A percentile compares a stretch with the other conserved stretches of the same genome.
phyloP scores from a whole-genome alignment of 2,329 filamentous ascomycete genomes.

The Corniculantispora saksenae region DNA sequence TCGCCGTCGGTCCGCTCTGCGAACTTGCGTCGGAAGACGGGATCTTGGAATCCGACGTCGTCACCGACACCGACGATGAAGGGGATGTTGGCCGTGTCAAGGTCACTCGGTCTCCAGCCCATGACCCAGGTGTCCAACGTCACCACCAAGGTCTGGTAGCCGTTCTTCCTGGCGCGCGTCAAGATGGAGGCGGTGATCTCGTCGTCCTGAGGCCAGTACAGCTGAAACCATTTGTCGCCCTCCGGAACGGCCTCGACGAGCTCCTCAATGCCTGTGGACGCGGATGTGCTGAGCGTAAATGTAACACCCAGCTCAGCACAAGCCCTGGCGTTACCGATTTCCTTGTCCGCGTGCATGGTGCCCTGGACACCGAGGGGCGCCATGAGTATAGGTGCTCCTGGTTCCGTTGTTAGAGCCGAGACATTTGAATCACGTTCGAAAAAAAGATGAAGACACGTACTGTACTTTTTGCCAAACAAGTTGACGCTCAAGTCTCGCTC shows the following conservation, averaged over 20 bases:
- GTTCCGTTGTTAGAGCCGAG: not conserved
- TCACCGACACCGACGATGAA: conserved; percentile 62
- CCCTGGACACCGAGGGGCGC: conserved; percentile 70
- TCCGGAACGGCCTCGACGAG: conserved; percentile 59
- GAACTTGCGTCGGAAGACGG: conserved; percentile 62
- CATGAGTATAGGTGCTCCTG: conserved; percentile 57
- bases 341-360: conserved; percentile 66
- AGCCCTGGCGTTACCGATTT: conserved; percentile 63
- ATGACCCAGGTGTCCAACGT: conserved; percentile 72
- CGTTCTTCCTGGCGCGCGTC: conserved; percentile 58
- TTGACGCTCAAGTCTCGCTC: conserved; percentile 51
- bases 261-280: conserved; percentile 64
- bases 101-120: conserved; percentile 67
- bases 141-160: conserved; percentile 67
- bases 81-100: conserved; percentile 63
- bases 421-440: not conserved
- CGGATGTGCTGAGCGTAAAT: conserved; percentile 67
- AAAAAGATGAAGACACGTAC: conserved; percentile 26
- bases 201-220: conserved; percentile 72
- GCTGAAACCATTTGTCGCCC: conserved; percentile 68
- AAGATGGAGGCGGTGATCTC: conserved; percentile 66
- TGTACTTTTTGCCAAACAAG: conserved; percentile 53
- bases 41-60: conserved; percentile 65
- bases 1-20: conserved; percentile 48
- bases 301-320: conserved; percentile 63